These are phyloP conservation scores for Hymenoscyphus infarciens DNA, from an alignment of 2,329 filamentous ascomycete genomes.

Conservation along the genomic window DNA sequence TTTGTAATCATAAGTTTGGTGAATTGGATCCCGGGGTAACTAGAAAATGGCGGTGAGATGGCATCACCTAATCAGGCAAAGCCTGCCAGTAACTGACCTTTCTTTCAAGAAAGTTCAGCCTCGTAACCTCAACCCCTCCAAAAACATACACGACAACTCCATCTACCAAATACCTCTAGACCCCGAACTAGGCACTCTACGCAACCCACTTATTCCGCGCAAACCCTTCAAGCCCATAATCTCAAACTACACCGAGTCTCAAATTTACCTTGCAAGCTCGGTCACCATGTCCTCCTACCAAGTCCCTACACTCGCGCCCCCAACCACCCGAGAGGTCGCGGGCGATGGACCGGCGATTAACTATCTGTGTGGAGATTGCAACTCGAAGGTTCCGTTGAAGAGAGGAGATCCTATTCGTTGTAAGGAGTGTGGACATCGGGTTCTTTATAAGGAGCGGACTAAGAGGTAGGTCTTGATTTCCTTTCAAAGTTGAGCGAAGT, in stretches of 20 bases:
- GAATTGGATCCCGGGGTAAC: no score
- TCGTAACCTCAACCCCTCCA: neutral
- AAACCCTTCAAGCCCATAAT: neutral
- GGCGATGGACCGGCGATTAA: conserved; percentile 55
- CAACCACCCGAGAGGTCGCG: conserved; percentile 37
- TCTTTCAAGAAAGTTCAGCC: conserved; percentile 2
- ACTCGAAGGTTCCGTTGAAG: conserved; percentile 69
- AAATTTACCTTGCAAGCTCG: neutral
- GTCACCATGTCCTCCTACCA: conserved; percentile 67
- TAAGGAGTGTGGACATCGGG: conserved; percentile 89
- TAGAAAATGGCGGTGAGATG: neutral
- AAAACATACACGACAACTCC: neutral
- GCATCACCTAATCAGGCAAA: neutral
- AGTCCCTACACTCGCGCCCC: conserved; percentile 50
- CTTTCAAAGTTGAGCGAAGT: conserved; percentile 20
- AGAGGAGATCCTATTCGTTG: conserved; percentile 79
- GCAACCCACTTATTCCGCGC: neutral
- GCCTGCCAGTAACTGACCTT: neutral
- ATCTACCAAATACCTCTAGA: neutral
- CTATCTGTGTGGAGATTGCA: conserved; percentile 83
- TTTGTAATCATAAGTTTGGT: no score
- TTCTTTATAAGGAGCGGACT: conserved; percentile 96
- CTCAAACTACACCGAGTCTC: no score
- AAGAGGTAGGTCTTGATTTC: conserved; percentile 64
- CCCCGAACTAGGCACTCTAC: neutral